Evolutionary conservation across 148 eudicot species (phyloP), one percentile per base, ranked within the genome.

Genomic region (Chenopodium album): DNA sequence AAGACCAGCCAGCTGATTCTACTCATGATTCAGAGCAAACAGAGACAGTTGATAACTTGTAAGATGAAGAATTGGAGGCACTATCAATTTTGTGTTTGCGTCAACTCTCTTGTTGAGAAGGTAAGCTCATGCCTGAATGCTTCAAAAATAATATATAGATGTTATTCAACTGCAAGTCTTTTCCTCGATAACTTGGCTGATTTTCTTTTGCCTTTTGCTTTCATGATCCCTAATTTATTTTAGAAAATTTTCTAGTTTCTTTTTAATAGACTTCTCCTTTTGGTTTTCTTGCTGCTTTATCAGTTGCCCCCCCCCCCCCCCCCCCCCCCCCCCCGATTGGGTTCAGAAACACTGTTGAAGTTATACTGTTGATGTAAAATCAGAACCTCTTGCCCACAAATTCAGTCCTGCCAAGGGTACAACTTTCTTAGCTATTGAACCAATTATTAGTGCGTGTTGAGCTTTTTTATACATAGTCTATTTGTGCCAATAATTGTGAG

Each of bases 1-100:
- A 73, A 78, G 87, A 78, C 14, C n/a, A 75, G 17, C 74, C 85
- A 47, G 50, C 62, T 17, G 76, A 82, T 50, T 75, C 73, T 46
- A 85, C 70, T 82, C 26, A 73, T n/a, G 76, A 80, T 54, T 66
- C 67, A 12, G 86, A 82, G 72, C 83, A 87, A 76, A 73, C 87
- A 32, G 88, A 84, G 83, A 28, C 76, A 52, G 68, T 64, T 83
- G 84, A 71, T 77, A 80, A 56, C 82, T 69, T 75, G 82, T 86
- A 48, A 85, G 26, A 11, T 69, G 9, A 47, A 47, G 70, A 76
- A n/a, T 17, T 56, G 70, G 63, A 78, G 60, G 62, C 22, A 6
- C 64, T 62, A 23, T 62, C 48, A 44, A 59, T 76, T 50, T 65
- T 56, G 67, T 71, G 46, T 32, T 56, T 71, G 47, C 62, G 29